Base-by-base conservation (phyloP, 495 filamentous ascomycete genomes). In the Emericellopsis terricola region DNA sequence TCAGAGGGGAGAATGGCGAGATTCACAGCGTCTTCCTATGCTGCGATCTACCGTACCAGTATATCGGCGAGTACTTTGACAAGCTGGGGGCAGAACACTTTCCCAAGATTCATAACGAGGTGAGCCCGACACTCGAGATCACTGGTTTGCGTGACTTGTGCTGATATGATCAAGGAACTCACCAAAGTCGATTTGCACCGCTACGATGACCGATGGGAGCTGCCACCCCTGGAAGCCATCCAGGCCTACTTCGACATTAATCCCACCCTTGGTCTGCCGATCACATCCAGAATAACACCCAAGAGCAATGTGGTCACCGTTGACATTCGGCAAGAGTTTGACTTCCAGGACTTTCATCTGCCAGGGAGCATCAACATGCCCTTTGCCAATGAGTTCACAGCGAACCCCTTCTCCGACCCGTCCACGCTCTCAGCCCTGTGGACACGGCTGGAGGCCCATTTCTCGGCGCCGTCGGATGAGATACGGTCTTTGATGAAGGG, bases 21-120 rank as follows among this genome's bases (percentile, higher is more conserved):
- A 57, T 62, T n/a, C 55, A 64, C 33, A 69, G 62, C 35, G 71
- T 74, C 3, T 76, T 76, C 45, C 45, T 70, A 9, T 72, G 67
- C 49, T 69, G 67, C 23, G 71, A 76, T 41, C 47, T 76, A 15
- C 71, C 71, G 8, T 74, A 76, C 38, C 70, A 76, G 46, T 74
- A 76, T 35, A 59, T 76, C 26, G 50, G 55, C 15, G 60, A 65
- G 42, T 76, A 76, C 38, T 75, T 72, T 38, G 45, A 64, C 28
- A 72, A 69, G 40, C 46, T 75, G 10, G 57, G 51, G 7, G 34
- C 51, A 0, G 53, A 55, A 8, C 46, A 65, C 36, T 74, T 76
- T 40, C 68, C 59, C 14, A 50, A 59, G 1, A 74, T 73, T 15
- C 49, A 48, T n/a, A 76, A 76, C 36, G 50, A 69, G 55, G 68